These are phyloP conservation scores for Quercus phellos DNA, from an alignment of 331 rosid species.

Conservation along the genomic window DNA sequence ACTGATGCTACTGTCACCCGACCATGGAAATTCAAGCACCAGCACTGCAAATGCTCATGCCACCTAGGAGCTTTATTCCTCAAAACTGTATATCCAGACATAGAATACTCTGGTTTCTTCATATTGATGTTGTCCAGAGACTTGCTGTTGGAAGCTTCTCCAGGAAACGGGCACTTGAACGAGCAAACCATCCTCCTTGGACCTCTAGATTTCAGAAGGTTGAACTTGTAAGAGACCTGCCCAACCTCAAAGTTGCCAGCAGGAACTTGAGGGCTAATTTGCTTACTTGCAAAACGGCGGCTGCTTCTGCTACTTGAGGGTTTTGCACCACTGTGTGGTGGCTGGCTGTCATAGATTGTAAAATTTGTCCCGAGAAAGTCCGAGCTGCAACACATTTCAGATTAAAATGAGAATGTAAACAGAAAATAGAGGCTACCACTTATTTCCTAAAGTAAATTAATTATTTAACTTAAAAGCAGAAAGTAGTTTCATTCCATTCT, in stretches of 20 bases:
- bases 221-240: constrained; percentile 82
- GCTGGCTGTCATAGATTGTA: constrained; percentile 84
- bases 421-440: not conserved
- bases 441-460: not conserved
- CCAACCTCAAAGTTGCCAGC: constrained; percentile 91
- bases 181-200: constrained; percentile 93
- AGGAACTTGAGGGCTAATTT: constrained; percentile 92
- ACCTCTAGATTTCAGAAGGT: constrained; percentile 93
- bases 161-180: constrained; percentile 46
- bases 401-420: not conserved
- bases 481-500: not conserved
- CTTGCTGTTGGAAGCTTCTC: constrained; percentile 34
- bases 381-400: constrained; percentile 56
- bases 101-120: constrained; percentile 28
- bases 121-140: constrained; percentile 21
- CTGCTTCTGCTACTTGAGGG: constrained; percentile 63
- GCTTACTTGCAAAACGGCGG: constrained; percentile 91
- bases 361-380: constrained; percentile 95
- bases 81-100: constrained; percentile 55
- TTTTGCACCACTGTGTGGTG: constrained; percentile 89
- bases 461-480: not conserved
- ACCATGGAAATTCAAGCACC: constrained; percentile 99
- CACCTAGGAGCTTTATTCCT: constrained; percentile 97
- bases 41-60: constrained; percentile 95
- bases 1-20: constrained; percentile 95